These are phyloP conservation scores for Capsicum baccatum DNA, from an alignment of 257 asterid species.

Conservation along the genomic window DNA sequence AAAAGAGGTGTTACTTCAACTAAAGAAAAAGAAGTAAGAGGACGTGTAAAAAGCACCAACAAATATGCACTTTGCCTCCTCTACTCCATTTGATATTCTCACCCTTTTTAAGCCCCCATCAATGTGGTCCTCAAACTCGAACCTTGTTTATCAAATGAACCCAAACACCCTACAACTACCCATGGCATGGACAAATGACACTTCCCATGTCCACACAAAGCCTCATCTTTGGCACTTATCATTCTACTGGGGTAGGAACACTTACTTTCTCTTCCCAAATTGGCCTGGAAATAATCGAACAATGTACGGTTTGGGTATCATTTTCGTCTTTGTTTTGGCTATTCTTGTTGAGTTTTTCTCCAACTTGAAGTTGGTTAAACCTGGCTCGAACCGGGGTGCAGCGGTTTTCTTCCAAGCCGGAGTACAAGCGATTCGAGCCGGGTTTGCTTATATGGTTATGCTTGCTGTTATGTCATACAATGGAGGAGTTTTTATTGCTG, in stretches of 20 bases:
- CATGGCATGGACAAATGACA: not conserved
- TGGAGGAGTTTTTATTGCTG: conserved; percentile 73
- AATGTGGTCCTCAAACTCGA: not conserved
- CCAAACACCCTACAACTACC: conserved; percentile 34
- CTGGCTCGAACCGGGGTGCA: conserved; percentile 59
- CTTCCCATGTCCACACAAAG: conserved; percentile 28
- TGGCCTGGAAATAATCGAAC: conserved; percentile 71
- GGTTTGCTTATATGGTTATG: conserved; percentile 72
- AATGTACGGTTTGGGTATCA: conserved; percentile 68
- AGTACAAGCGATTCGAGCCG: conserved; percentile 66
- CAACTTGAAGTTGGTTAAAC: conserved; percentile 54
- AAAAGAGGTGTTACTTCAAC: not conserved
- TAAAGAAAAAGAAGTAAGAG: not conserved
- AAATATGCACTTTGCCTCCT: not conserved
- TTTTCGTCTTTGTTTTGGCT: conserved; percentile 62
- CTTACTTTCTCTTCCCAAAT: conserved; percentile 53
- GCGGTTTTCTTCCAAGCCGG: conserved; percentile 59
- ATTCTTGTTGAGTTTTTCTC: conserved; percentile 59
- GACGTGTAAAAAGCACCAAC: not conserved
- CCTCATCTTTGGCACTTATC: conserved; percentile 48
- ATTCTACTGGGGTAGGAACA: conserved; percentile 73
- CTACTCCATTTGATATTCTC: not conserved
- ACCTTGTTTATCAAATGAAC: conserved; percentile 17
- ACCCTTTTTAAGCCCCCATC: not conserved
- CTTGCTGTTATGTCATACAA: conserved; percentile 78